Evolutionary conservation across 2,329 filamentous ascomycete genomes (phyloP), one percentile per base, ranked within the genome.

Genomic region (Rasamsonia emersonii): DNA sequence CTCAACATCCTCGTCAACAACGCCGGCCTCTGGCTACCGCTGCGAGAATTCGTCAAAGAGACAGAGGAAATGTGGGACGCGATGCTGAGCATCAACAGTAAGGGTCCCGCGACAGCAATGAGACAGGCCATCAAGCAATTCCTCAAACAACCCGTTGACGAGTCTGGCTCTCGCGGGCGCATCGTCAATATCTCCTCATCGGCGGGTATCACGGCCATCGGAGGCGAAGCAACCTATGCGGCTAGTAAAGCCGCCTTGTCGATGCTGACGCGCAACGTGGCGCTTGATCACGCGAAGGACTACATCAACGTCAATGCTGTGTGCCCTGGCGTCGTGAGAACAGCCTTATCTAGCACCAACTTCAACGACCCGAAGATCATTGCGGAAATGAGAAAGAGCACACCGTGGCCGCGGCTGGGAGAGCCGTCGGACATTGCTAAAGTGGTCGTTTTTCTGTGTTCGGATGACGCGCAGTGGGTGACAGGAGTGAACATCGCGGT

Each of bases 151-250:
- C n/a, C 18, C 2, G 4, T 19, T n/a, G 27, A 29, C n/a, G 27
- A 5, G 3, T 19, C 5, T 3, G 27, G 27, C 6, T 5, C 17
- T n/a, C 27, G 27, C 11, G 27, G 27, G 6, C 27, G 27, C 8
- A 29, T 29, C 13, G 21, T 29, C 27, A 29, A 29, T 20, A n/a
- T 29, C 17, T 29, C 27, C 10, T 19, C 17, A 10, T n/a, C n/a
- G 17, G n/a, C n/a, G 17, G 27, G 27, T 29, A 8, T 29, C 17
- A n/a, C 4, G 16, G 27, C 26, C 19, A 17, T 3, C 11, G 9
- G 13, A 3, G 18, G 18, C 9, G 5, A 13, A 28, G 15, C 15
- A 10, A 18, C 26, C 13, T 28, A 28, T 11, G 11, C n/a, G 10
- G 26, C 26, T 9, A 10, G 15, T 5, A 28, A 28, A 17, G 26